phyloP scores from a whole-genome alignment of 768 basidiomycete species.

The Suillus subalutaceus region DNA sequence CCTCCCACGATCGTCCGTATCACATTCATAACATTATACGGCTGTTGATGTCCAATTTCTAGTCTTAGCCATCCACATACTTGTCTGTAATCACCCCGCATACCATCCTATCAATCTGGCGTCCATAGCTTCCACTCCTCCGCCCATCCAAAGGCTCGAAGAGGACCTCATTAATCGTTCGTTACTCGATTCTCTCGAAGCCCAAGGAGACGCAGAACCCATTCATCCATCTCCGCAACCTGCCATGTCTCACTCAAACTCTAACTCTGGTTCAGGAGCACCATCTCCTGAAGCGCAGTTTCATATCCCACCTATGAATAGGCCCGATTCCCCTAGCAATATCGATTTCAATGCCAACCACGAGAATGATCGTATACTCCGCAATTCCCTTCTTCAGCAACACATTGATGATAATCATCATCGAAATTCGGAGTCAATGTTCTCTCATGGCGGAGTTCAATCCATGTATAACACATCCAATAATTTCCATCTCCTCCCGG shows the following conservation, averaged over 20 bases:
- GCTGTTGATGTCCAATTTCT: slow-evolving; percentile 48
- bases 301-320: slow-evolving; percentile 50
- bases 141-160: slow-evolving; percentile 37
- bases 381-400: slow-evolving; percentile 29
- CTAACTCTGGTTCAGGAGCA: slow-evolving; percentile 54
- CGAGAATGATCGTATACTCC: slow-evolving; percentile 34
- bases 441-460: slow-evolving; percentile 35
- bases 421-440: slow-evolving; percentile 31
- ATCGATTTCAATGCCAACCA: slow-evolving; percentile 37
- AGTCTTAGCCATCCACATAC: slow-evolving; percentile 27
- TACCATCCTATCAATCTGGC: slow-evolving; percentile 48
- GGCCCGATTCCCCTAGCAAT: slow-evolving; percentile 54
- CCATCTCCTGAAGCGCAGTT: slow-evolving; percentile 58
- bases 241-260: slow-evolving; percentile 48
- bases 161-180: slow-evolving; percentile 90
- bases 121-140: slow-evolving; percentile 37
- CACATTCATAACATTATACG: slow-evolving; percentile 33
- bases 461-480: slow-evolving; percentile 46
- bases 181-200: slow-evolving; percentile 80
- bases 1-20: slow-evolving; percentile 32
- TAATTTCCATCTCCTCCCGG: slow-evolving; percentile 33
- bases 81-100: slow-evolving; percentile 32
- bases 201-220: slow-evolving; percentile 81
- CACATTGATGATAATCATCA: slow-evolving; percentile 35
- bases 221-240: slow-evolving; percentile 41